phyloP scores from a whole-genome alignment of 805 yeast species.

The Debaryomyces tyrocola region DNA sequence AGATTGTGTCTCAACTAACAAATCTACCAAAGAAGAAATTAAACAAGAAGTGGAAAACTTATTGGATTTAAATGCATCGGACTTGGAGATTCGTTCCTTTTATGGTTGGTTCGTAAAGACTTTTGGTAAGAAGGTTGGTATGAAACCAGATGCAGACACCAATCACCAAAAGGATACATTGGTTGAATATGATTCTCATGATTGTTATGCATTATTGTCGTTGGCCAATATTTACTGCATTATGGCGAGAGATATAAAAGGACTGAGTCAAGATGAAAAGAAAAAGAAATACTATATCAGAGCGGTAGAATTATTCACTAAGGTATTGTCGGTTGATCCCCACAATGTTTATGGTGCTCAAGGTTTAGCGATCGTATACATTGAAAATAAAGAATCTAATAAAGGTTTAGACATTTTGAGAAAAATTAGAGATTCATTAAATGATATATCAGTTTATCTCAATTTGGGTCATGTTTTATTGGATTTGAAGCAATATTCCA shows the following conservation, averaged over 20 bases:
- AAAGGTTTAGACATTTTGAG: slow-evolving; percentile 84
- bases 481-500: slow-evolving; percentile 77
- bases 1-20: slow-evolving; percentile 47
- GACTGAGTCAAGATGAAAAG: slow-evolving; percentile 46
- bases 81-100: slow-evolving; percentile 84
- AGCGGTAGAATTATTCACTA: slow-evolving; percentile 90
- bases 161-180: slow-evolving; percentile 83
- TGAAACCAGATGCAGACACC: slow-evolving; percentile 61
- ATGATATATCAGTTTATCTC: slow-evolving; percentile 77
- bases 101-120: slow-evolving; percentile 85
- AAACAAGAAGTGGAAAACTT: slow-evolving; percentile 56
- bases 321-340: slow-evolving; percentile 82
- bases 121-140: slow-evolving; percentile 51
- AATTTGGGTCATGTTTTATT: slow-evolving; percentile 86
- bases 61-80: slow-evolving; percentile 52
- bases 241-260: slow-evolving; percentile 75
- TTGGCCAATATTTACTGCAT: slow-evolving; percentile 83
- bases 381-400: slow-evolving; percentile 74
- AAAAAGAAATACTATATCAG: slow-evolving; percentile 74
- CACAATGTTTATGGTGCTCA: slow-evolving; percentile 94
- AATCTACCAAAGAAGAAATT: slow-evolving; percentile 41
- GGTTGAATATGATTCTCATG: slow-evolving; percentile 81
- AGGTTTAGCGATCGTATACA: slow-evolving; percentile 91
- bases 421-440: slow-evolving; percentile 85
- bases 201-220: slow-evolving; percentile 83